Percentiles rank a stretch among this genome's conserved stretches.
Evolutionary conservation across 1,139 yeast genomes (phyloP).

Genomic region (Suhomyces wounanorum): DNA sequence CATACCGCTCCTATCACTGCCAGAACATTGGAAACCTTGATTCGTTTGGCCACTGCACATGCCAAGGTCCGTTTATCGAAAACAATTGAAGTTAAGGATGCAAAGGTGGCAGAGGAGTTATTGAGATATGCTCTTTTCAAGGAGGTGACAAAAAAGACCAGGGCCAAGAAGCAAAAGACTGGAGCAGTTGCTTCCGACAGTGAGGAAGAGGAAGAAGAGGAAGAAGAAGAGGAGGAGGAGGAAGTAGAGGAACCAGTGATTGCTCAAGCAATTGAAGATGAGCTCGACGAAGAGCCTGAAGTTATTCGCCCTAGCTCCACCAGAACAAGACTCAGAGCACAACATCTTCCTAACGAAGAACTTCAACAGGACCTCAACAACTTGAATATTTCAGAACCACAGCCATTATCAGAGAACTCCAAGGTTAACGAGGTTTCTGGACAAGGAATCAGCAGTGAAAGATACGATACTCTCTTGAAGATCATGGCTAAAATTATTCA

Average conservation of each 20-base stretch:
- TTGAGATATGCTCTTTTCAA: conserved; percentile 84
- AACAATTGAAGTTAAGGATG: conserved; percentile 75
- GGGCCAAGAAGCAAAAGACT: conserved; percentile 37
- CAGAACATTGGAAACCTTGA: conserved; percentile 93
- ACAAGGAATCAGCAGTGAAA: conserved; percentile 46
- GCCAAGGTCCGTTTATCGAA: conserved; percentile 89
- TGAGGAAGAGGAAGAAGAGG: conserved; percentile 22
- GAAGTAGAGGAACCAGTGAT: conserved; percentile 16
- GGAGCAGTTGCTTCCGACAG: conserved; percentile 26
- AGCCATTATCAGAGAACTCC: conserved; percentile 31
- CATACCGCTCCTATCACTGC: conserved; percentile 96
- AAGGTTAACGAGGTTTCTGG: conserved; percentile 21
- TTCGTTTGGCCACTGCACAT: conserved; percentile 95
- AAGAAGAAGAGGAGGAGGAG: conserved; percentile 17
- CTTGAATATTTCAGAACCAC: conserved; percentile 23
- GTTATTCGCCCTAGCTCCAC: conserved; percentile 15
- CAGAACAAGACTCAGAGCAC: conserved; percentile 8
- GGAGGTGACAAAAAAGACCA: conserved; percentile 54
- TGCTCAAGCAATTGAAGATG: not conserved
- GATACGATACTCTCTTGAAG: conserved; percentile 48
- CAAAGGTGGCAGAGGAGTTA: conserved; percentile 82
- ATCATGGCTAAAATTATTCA: conserved; percentile 50
- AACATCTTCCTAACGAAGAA: conserved; percentile 15
- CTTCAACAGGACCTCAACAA: conserved; percentile 31
- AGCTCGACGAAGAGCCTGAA: conserved; percentile 14